These are phyloP conservation scores for Colletotrichum shisoi DNA, from an alignment of 2,329 filamentous ascomycete species.

Conservation along the genomic window DNA sequence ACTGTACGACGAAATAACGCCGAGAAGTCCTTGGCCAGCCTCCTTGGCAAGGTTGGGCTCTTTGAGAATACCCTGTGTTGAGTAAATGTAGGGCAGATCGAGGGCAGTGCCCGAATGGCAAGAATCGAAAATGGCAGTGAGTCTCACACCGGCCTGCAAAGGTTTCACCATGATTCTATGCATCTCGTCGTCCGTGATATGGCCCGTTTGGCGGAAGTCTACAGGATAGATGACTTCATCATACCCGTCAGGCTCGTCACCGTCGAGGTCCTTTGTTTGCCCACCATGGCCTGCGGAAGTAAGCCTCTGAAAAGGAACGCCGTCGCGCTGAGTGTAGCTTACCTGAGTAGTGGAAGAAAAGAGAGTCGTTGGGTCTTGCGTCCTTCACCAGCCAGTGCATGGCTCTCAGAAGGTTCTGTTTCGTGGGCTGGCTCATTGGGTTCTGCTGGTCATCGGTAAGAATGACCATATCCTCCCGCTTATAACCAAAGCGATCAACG, in stretches of 20 bases:
- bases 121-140: conserved; percentile 71
- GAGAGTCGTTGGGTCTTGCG: conserved; percentile 86
- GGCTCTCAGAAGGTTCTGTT: conserved; percentile 90
- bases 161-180: conserved; percentile 74
- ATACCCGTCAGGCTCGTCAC: conserved; percentile 82
- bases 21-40: conserved; percentile 69
- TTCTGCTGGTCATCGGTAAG: conserved; percentile 97
- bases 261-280: conserved; percentile 80
- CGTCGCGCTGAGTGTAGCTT: conserved; percentile 44
- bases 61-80: conserved; percentile 72
- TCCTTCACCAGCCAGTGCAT: conserved; percentile 99
- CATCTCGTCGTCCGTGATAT: conserved; percentile 86
- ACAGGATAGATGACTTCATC: conserved; percentile 87
- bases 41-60: conserved; percentile 74
- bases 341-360: conserved; percentile 98
- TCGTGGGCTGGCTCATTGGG: conserved; percentile 95
- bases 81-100: conserved; percentile 74
- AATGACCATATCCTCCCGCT: conserved; percentile 95
- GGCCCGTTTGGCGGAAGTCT: conserved; percentile 79
- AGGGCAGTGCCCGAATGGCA: conserved; percentile 73
- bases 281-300: conserved; percentile 71
- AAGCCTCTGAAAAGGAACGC: conserved; percentile 24
- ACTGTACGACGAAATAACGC: conserved; percentile 66
- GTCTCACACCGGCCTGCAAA: conserved; percentile 62
- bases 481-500: conserved; percentile 88